phyloP scores from a whole-genome alignment of 306 rosid genomes.

The Prunus padus region DNA sequence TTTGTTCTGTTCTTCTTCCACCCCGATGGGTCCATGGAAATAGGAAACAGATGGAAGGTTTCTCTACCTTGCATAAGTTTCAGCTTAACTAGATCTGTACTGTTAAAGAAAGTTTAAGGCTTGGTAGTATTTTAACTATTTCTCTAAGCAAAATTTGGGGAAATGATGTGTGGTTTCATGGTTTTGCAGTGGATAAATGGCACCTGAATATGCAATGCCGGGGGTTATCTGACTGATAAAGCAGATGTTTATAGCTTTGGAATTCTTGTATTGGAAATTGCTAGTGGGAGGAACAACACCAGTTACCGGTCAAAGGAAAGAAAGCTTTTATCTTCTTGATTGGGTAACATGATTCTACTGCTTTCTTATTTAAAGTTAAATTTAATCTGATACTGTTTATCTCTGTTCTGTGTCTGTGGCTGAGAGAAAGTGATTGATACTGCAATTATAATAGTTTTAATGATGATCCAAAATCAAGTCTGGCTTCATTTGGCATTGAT shows the following conservation, averaged over 20 bases:
- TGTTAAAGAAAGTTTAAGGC: not conserved
- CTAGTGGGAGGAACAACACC: constrained; percentile 25
- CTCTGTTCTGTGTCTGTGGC: not conserved
- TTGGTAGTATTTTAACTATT: not conserved
- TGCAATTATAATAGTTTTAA: not conserved
- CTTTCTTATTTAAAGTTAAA: not conserved
- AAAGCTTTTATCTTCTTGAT: constrained; percentile 27
- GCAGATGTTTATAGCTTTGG: constrained; percentile 41
- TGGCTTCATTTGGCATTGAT: no score
- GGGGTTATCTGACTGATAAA: constrained; percentile 34
- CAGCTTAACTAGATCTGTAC: not conserved
- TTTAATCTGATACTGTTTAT: not conserved
- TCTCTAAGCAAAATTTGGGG: not conserved
- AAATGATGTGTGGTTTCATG: no score
- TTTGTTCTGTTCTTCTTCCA: not conserved
- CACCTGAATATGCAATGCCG: constrained; percentile 36
- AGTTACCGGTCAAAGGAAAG: constrained; percentile 5
- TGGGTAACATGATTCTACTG: constrained; percentile 26
- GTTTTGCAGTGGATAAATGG: constrained; percentile 39
- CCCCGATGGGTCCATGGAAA: not conserved
- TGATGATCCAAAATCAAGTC: not conserved
- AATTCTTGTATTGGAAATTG: constrained; percentile 26
- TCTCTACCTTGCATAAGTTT: not conserved
- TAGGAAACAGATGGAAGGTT: not conserved
- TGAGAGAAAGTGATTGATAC: no score